phyloP scores from a whole-genome alignment of 164 flowering plant genomes.

The Echeveria elegans region DNA sequence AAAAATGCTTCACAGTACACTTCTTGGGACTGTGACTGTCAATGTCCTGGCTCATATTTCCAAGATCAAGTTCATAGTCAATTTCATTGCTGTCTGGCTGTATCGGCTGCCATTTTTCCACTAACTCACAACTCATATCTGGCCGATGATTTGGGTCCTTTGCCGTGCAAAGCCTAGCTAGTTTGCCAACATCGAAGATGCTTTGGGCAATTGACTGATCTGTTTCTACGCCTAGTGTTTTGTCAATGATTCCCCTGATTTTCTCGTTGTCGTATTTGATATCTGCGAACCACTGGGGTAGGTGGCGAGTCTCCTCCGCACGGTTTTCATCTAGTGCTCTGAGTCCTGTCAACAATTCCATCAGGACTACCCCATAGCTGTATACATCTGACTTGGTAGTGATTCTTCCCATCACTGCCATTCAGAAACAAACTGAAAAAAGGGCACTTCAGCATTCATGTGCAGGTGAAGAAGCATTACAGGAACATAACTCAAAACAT shows the following conservation, averaged over 20 bases:
- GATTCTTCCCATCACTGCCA: too few species aligned
- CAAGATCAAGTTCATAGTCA: too few species aligned
- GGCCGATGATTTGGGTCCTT: constrained; percentile 71
- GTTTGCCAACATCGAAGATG: constrained; percentile 46
- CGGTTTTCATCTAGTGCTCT: constrained; percentile 64
- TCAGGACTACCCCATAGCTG: constrained; percentile 78
- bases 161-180: constrained; percentile 85
- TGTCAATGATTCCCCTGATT: constrained; percentile 23
- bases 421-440: constrained; percentile 11
- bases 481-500: too few species aligned
- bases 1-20: too few species aligned
- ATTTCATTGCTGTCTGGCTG: constrained; percentile 50
- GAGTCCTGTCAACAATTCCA: constrained; percentile 74
- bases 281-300: constrained; percentile 65
- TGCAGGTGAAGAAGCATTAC: too few species aligned
- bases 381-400: too few species aligned
- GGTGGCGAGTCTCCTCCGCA: constrained; percentile 57
- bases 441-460: constrained; percentile 13
- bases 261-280: constrained; percentile 49
- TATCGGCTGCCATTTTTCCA: constrained; percentile 68
- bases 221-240: constrained; percentile 35
- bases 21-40: too few species aligned
- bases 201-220: constrained; percentile 45
- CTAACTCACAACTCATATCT: constrained; percentile 70
- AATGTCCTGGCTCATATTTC: too few species aligned